phyloP scores from a whole-genome alignment of 306 rosid genomes.

The peach (Prunus persica) region Prunus_persica_NCBIv2 NC_034016.1:12953001-12953500 shows the following conservation, averaged over 20 bases:
- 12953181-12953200: not conserved
- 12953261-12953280: not conserved
- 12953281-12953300: not conserved
- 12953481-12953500: not conserved
- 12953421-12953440: not conserved
- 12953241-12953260: not conserved
- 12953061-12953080: not conserved
- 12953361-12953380: conserved; percentile 22
- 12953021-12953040: not conserved
- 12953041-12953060: not conserved
- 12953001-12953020: not conserved
- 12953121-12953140: not conserved
- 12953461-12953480: not conserved
- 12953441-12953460: not conserved
- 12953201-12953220: not conserved
- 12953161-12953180: not conserved
- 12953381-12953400: conserved; percentile 1
- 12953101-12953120: not conserved
- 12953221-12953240: not conserved
- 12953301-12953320: conserved; percentile 9
- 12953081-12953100: not conserved
- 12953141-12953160: not conserved
- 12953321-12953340: conserved; percentile 12
- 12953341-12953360: conserved; percentile 13
- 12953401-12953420: not conserved